These are phyloP conservation scores for Bretschneidera sinensis DNA, from an alignment of 345 rosid genomes.

Conservation along the genomic window DNA sequence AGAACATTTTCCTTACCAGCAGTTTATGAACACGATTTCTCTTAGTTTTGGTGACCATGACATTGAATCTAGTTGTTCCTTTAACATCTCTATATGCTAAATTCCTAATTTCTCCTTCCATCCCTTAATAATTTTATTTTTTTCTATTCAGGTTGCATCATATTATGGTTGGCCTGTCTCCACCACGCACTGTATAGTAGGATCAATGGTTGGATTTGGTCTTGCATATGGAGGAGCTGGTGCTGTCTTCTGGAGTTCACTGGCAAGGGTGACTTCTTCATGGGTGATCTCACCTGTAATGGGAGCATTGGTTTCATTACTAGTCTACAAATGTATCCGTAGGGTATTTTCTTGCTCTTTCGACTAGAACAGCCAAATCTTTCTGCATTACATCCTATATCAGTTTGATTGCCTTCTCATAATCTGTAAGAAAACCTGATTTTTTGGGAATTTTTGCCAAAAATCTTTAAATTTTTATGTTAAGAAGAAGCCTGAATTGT, in stretches of 20 bases:
- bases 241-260: constrained; percentile 94
- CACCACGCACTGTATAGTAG: constrained; percentile 93
- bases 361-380: not conserved
- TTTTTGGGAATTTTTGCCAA: too few relatives aligned
- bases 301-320: constrained; percentile 81
- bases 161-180: constrained; percentile 97
- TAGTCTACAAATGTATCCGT: constrained; percentile 95
- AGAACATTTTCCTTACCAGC: too few relatives aligned
- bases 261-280: constrained; percentile 84
- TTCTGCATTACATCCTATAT: too few relatives aligned
- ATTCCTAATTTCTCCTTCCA: too few relatives aligned
- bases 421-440: too few relatives aligned
- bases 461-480: too few relatives aligned
- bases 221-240: constrained; percentile 89
- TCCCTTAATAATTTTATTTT: too few relatives aligned
- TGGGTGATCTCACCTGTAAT: constrained; percentile 91
- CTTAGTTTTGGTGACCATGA: not conserved
- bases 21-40: not conserved
- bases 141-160: constrained; percentile 63
- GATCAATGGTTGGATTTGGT: constrained; percentile 98
- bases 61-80: not conserved
- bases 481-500: too few relatives aligned
- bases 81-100: not conserved
- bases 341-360: constrained; percentile 53
- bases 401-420: too few relatives aligned